Conservation (phyloP, 176 grass and related monocot species). For the Oryza brachyantha region DNA sequence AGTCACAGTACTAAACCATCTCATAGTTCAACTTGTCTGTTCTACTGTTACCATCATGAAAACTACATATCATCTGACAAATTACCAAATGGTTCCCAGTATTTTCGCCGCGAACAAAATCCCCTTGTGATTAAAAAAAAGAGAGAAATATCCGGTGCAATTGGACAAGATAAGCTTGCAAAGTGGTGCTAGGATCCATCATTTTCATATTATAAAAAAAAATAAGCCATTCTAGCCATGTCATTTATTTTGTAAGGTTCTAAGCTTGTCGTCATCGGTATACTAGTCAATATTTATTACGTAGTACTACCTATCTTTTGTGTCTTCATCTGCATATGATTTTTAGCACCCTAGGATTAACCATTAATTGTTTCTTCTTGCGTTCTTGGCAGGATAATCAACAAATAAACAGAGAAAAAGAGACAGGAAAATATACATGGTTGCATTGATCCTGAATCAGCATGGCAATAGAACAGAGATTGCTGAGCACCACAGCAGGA, state of each 20-base stretch:
- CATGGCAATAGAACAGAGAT: not conserved
- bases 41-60: constrained; percentile 25
- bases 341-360: not conserved
- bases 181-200: not conserved
- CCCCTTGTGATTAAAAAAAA: not conserved
- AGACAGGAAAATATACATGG: constrained; percentile 11
- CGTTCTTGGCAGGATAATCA: constrained; percentile 39
- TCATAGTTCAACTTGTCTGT: not conserved
- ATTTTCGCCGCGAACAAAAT: not conserved
- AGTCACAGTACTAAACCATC: not conserved
- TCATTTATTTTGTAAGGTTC: constrained; percentile 25
- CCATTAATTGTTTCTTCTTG: not conserved
- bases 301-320: constrained; percentile 1
- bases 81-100: not conserved
- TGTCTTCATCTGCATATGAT: constrained; percentile 18
- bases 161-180: constrained; percentile 26
- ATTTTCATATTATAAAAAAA: no score
- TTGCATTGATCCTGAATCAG: constrained; percentile 17
- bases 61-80: constrained; percentile 18
- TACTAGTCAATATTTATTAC: constrained; percentile 20
- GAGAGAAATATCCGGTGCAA: constrained; percentile 30
- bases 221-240: constrained; percentile 12
- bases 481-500: constrained; percentile 6
- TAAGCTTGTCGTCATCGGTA: constrained; percentile 28
- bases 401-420: not conserved